phyloP scores from a whole-genome alignment of 352 stramenopile species.

The Globisporangium ultimum region DNA sequence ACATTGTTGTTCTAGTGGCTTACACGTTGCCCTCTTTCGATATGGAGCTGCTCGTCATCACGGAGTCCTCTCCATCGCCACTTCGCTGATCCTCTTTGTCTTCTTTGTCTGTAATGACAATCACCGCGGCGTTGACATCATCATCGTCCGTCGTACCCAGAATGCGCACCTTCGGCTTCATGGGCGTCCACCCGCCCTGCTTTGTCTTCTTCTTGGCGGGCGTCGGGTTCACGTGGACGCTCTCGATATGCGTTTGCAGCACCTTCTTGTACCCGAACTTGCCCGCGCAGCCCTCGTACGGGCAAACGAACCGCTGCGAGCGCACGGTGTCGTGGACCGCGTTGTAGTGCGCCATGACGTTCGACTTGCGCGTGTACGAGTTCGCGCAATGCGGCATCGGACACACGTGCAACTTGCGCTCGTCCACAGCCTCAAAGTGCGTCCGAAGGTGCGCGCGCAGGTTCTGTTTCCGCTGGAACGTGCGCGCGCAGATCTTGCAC shows the following conservation, averaged over 20 bases:
- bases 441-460: slow-evolving; percentile 57
- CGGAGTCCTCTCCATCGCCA: too few species aligned
- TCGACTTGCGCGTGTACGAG: slow-evolving; percentile 64
- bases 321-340: slow-evolving; percentile 57
- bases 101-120: neutral
- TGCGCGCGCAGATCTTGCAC: slow-evolving; percentile 50
- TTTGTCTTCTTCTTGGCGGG: slow-evolving; percentile 25
- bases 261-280: slow-evolving; percentile 78
- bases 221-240: slow-evolving; percentile 46
- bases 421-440: slow-evolving; percentile 59
- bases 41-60: too few species aligned
- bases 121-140: neutral
- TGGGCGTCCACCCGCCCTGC: slow-evolving; percentile 24
- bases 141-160: slow-evolving; percentile 15
- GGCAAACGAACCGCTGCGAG: slow-evolving; percentile 63
- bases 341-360: slow-evolving; percentile 77
- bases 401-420: slow-evolving; percentile 60
- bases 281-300: slow-evolving; percentile 45
- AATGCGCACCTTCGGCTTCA: slow-evolving; percentile 24
- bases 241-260: slow-evolving; percentile 56
- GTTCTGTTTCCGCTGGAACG: slow-evolving; percentile 49
- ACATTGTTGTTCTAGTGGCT: too few species aligned
- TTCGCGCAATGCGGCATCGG: slow-evolving; percentile 57
- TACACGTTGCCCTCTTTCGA: too few species aligned
- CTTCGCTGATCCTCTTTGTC: too few species aligned